Conservation (phyloP, 2,329 filamentous ascomycete species). For the Colletotrichum phormii region DNA sequence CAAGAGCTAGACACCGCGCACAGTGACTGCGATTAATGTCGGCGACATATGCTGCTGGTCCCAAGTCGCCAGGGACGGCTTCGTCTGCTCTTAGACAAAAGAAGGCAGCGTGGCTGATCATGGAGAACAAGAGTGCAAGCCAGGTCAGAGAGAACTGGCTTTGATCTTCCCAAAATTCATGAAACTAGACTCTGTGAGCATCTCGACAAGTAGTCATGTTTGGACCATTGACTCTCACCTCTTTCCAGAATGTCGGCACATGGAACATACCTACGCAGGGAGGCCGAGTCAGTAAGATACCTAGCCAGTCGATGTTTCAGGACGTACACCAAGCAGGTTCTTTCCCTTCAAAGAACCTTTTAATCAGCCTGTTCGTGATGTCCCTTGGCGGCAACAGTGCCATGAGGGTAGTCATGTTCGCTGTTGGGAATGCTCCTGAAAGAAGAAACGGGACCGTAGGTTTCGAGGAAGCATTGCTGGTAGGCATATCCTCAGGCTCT, state of each 20-base stretch:
- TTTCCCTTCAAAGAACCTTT: constrained; percentile 44
- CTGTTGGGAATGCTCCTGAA: constrained; percentile 40
- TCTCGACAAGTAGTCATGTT: neutral
- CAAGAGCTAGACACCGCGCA: constrained; percentile 45
- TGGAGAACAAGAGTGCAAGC: constrained; percentile 45
- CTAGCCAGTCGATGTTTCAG: neutral
- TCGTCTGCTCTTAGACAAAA: constrained; percentile 42
- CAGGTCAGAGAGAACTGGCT: constrained; percentile 39
- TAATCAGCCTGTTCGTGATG: constrained; percentile 42
- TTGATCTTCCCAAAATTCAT: constrained; percentile 45
- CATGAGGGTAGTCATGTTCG: constrained; percentile 36
- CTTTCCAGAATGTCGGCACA: constrained; percentile 41
- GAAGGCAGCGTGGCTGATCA: constrained; percentile 44
- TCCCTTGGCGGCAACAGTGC: constrained; percentile 40
- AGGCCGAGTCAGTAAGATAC: neutral
- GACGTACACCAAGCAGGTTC: constrained; percentile 41
- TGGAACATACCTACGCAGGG: constrained; percentile 44
- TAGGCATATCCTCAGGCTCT: constrained; percentile 26
- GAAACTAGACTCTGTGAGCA: constrained; percentile 38
- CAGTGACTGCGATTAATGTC: constrained; percentile 40
- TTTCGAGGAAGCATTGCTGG: constrained; percentile 33
- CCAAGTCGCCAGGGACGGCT: constrained; percentile 41
- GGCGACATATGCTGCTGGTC: constrained; percentile 38
- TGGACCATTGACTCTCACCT: constrained; percentile 12
- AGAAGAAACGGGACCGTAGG: constrained; percentile 41